Percentiles rank a stretch among this genome's conserved stretches.
phyloP scores from a whole-genome alignment of 345 rosid species.

The Mallotus nudiflorus region DNA sequence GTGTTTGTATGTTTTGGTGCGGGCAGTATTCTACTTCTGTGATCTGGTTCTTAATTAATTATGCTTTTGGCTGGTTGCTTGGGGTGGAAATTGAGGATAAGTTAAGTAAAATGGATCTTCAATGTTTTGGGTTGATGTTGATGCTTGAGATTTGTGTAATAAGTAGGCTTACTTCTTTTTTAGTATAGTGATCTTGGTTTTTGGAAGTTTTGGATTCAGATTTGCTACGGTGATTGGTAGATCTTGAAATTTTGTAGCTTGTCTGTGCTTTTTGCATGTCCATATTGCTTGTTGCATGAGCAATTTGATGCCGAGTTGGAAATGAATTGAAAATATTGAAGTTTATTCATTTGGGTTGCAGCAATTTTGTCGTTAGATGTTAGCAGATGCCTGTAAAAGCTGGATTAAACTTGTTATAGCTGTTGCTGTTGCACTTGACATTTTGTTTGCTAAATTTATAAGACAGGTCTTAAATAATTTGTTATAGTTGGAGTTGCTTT shows the following conservation, averaged over 20 bases:
- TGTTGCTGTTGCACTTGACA: background rate
- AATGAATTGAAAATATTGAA: background rate
- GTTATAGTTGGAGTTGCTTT: background rate
- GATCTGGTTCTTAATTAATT: slow-evolving; percentile 22
- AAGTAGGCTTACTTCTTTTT: too few species aligned
- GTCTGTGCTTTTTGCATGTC: background rate
- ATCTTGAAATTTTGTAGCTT: slow-evolving; percentile 7
- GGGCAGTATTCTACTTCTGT: slow-evolving; percentile 9
- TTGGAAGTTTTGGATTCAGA: slow-evolving; percentile 11
- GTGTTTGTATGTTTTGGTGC: too few species aligned
- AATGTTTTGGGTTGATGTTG: background rate
- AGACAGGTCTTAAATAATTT: background rate
- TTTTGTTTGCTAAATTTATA: background rate
- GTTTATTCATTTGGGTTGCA: background rate
- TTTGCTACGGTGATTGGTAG: background rate
- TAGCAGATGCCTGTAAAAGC: background rate
- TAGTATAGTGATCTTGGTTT: background rate
- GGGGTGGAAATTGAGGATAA: background rate
- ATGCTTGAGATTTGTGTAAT: background rate
- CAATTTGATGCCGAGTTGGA: background rate
- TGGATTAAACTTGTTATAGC: slow-evolving; percentile 10
- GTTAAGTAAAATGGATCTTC: background rate
- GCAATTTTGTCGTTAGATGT: slow-evolving; percentile 6
- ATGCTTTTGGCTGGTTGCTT: background rate
- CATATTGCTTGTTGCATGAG: background rate